phyloP scores from a whole-genome alignment of 2,329 filamentous ascomycete species.

The Sarocladium oryzae region DNA sequence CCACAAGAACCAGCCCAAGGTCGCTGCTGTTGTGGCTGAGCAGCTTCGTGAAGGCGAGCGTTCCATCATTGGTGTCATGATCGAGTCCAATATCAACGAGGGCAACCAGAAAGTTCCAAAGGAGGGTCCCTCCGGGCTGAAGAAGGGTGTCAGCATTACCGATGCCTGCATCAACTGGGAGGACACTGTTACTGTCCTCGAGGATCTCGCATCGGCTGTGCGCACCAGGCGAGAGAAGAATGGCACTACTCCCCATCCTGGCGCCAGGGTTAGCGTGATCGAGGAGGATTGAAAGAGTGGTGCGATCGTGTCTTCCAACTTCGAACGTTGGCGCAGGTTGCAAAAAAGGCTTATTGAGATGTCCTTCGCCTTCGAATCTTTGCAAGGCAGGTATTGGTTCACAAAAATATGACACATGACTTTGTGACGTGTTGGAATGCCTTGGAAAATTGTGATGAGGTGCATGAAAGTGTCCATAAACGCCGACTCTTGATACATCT shows the following conservation, averaged over 20 bases:
- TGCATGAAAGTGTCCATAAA: too few species aligned
- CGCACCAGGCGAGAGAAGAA: slow-evolving; percentile 60
- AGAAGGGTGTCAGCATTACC: slow-evolving; percentile 90
- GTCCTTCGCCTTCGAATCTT: neutral
- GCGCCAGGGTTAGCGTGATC: slow-evolving; percentile 8
- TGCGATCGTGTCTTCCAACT: neutral
- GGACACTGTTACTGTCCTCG: slow-evolving; percentile 69
- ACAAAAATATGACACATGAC: neutral
- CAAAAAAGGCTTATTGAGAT: neutral
- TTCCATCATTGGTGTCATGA: slow-evolving; percentile 93
- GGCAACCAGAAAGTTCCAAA: slow-evolving; percentile 80
- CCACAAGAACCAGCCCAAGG: slow-evolving; percentile 94
- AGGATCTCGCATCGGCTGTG: slow-evolving; percentile 80
- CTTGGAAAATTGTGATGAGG: too few species aligned
- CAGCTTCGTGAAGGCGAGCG: slow-evolving; percentile 84
- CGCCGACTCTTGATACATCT: too few species aligned
- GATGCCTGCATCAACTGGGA: slow-evolving; percentile 97
- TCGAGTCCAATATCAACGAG: slow-evolving; percentile 96
- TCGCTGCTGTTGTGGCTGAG: slow-evolving; percentile 73
- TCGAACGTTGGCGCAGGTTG: neutral
- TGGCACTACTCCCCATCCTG: slow-evolving; percentile 25
- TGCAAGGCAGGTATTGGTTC: neutral
- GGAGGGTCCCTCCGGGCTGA: slow-evolving; percentile 70
- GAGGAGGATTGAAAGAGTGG: slow-evolving; percentile 10
- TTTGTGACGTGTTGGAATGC: too few species aligned